A percentile compares a stretch with the other conserved stretches of the same genome.
Evolutionary conservation across 129 eudicot genomes (phyloP).

Genomic region (Flaveria brownii): DNA sequence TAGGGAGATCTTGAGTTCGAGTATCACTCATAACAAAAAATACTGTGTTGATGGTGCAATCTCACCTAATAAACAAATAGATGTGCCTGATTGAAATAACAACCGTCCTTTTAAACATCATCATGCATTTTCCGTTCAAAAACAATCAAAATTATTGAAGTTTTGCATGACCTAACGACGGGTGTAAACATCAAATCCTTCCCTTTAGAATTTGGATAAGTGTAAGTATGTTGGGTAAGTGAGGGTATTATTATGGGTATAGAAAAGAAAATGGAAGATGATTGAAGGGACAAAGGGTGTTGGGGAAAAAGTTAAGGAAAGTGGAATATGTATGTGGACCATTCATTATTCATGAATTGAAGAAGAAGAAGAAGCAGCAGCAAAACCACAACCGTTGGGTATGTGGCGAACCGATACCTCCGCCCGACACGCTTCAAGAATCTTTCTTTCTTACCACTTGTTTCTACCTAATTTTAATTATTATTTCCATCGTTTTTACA

Average conservation of each 20-base stretch:
- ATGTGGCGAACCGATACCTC: slow-evolving; percentile 66
- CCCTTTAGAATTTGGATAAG: too few relatives aligned
- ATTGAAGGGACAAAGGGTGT: slow-evolving; percentile 19
- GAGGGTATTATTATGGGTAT: slow-evolving; percentile 5
- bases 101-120: too few relatives aligned
- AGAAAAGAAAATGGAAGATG: background rate
- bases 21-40: too few relatives aligned
- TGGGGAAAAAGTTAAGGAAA: slow-evolving; percentile 17
- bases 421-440: slow-evolving; percentile 28
- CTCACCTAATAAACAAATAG: too few relatives aligned
- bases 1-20: too few relatives aligned
- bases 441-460: slow-evolving; percentile 26
- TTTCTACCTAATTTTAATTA: slow-evolving; percentile 25
- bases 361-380: background rate
- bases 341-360: background rate
- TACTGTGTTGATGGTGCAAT: too few relatives aligned
- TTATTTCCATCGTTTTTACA: background rate
- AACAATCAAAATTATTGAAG: too few relatives aligned
- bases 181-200: too few relatives aligned
- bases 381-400: slow-evolving; percentile 48
- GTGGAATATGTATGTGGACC: slow-evolving; percentile 42
- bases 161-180: too few relatives aligned
- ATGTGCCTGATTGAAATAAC: too few relatives aligned
- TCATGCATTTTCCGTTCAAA: too few relatives aligned
- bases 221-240: background rate